These are phyloP conservation scores for Boletellus sp. DNA, from an alignment of 1,284 basidiomycete species.

Conservation along the genomic window DNA sequence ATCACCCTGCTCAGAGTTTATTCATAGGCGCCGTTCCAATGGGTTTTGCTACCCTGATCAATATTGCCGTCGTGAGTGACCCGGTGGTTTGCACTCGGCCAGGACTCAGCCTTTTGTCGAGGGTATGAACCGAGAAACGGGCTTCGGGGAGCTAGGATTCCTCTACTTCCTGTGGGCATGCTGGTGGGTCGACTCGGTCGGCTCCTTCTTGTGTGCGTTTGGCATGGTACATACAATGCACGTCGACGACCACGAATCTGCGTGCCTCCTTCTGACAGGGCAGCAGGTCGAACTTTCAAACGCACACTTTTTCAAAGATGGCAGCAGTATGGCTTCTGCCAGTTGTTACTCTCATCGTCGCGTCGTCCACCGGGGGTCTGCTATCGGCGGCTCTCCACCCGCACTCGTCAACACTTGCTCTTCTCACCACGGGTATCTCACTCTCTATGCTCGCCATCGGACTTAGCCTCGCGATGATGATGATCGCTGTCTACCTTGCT, in stretches of 20 bases:
- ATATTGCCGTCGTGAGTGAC: conserved; percentile 46
- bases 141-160: conserved; percentile 44
- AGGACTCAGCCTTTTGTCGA: not conserved
- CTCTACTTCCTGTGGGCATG: conserved; percentile 53
- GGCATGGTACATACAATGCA: conserved; percentile 57
- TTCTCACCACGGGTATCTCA: conserved; percentile 48
- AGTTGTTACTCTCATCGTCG: conserved; percentile 59
- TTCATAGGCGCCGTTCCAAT: conserved; percentile 61
- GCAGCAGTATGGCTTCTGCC: conserved; percentile 59
- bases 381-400: conserved; percentile 42
- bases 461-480: conserved; percentile 46
- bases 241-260: conserved; percentile 13
- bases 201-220: conserved; percentile 49
- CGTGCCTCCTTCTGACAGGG: not conserved
- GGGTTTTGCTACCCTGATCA: conserved; percentile 54
- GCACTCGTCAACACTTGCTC: conserved; percentile 41
- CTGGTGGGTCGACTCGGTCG: conserved; percentile 58
- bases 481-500: conserved; percentile 43
- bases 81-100: conserved; percentile 7
- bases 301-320: conserved; percentile 45
- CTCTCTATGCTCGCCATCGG: conserved; percentile 52
- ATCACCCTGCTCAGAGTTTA: conserved; percentile 54
- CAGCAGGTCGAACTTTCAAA: conserved; percentile 51
- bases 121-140: conserved; percentile 33
- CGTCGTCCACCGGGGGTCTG: conserved; percentile 55